A percentile compares a stretch with the other conserved stretches of the same genome.
These are phyloP conservation scores for Lactifluus echinatus DNA, from an alignment of 768 basidiomycete species.

Conservation along the genomic window DNA sequence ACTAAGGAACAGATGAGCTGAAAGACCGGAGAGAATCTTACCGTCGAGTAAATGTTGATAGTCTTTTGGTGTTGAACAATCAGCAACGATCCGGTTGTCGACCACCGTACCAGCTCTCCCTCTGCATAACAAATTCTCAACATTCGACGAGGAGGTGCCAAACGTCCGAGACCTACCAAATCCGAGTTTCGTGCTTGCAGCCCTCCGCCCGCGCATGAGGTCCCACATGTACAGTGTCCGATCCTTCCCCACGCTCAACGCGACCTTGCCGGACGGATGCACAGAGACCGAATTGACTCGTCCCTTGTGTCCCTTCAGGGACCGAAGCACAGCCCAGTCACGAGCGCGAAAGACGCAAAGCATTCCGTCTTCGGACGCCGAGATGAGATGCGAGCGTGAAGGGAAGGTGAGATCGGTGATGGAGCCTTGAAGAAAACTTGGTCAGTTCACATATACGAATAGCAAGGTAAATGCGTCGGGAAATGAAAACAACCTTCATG, in stretches of 20 bases:
- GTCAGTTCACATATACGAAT: background rate
- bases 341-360: constrained; percentile 85
- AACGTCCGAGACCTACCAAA: constrained; percentile 48
- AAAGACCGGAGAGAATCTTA: constrained; percentile 27
- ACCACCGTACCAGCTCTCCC: constrained; percentile 90
- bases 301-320: constrained; percentile 89
- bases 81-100: constrained; percentile 65
- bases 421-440: constrained; percentile 59
- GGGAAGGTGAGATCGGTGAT: constrained; percentile 86
- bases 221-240: constrained; percentile 96
- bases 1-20: background rate
- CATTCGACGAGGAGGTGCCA: background rate
- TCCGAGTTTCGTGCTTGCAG: constrained; percentile 81
- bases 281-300: constrained; percentile 85
- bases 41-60: constrained; percentile 79
- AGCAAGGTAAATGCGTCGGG: background rate
- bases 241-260: constrained; percentile 86
- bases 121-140: constrained; percentile 38
- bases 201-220: constrained; percentile 87
- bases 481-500: constrained; percentile 74
- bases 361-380: constrained; percentile 88
- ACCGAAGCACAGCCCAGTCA: constrained; percentile 86
- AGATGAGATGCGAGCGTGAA: constrained; percentile 81
- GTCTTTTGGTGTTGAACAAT: constrained; percentile 68
- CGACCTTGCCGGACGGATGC: constrained; percentile 89